Conservation (phyloP, 2,329 filamentous ascomycete genomes). For the Xylaria hypoxylon region DNA sequence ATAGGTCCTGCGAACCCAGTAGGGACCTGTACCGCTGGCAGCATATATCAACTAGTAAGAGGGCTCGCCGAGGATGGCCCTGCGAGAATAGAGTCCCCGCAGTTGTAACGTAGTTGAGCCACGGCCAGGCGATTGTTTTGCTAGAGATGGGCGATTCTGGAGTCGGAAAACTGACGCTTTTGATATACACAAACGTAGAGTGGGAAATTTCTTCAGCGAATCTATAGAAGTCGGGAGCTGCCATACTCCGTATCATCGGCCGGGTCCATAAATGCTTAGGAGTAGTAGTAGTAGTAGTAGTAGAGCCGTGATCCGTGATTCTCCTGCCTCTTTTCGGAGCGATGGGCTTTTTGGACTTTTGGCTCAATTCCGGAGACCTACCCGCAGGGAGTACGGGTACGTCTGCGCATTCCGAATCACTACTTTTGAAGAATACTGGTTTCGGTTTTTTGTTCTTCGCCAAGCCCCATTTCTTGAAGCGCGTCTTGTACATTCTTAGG, state of each 20-base stretch:
- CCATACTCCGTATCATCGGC: not conserved
- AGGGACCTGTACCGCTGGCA: conserved; percentile 17
- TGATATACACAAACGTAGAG: conserved; percentile 11
- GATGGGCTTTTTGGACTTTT: not conserved
- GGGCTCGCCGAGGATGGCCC: not conserved
- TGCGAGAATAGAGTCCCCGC: not conserved
- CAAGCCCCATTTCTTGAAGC: conserved; percentile 28
- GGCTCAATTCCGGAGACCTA: not conserved
- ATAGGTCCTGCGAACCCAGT: not conserved
- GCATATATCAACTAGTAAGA: conserved; percentile 14
- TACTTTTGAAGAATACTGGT: not conserved
- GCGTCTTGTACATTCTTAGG: conserved; percentile 23
- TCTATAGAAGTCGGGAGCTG: conserved; percentile 20
- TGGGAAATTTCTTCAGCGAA: conserved; percentile 1
- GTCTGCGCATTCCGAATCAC: not conserved
- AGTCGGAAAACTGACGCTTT: not conserved
- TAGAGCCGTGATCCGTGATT: not conserved
- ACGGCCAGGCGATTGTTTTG: not conserved
- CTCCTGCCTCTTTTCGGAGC: not conserved
- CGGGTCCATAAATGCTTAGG: not conserved
- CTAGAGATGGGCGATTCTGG: not conserved
- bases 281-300: not conserved
- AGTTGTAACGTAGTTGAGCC: not conserved
- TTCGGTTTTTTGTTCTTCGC: conserved; percentile 1
- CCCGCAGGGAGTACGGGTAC: not conserved